Conservation (phyloP, 2,329 filamentous ascomycete genomes). For the Chalara sp. region DNA sequence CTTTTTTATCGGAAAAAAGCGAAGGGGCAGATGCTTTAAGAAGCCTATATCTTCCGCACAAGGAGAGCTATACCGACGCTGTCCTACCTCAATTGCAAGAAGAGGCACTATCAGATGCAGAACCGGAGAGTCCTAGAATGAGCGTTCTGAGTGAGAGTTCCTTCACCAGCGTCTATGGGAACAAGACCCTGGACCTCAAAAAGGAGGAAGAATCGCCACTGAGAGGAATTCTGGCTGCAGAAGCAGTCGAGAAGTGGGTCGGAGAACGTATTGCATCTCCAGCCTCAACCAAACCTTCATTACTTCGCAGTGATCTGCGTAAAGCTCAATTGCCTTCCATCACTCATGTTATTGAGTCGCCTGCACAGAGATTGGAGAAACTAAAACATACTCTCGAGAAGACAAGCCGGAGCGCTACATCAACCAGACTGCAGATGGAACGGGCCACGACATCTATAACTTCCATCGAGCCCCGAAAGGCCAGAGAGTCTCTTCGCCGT, state of each 20-base stretch:
- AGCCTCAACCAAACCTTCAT: conserved; percentile 4
- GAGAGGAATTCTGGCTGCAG: conserved; percentile 11
- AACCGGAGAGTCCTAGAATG: conserved; percentile 50
- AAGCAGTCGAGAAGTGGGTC: conserved; percentile 25
- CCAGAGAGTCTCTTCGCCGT: conserved; percentile 9
- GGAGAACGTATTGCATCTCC: conserved; percentile 18
- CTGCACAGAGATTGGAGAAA: conserved; percentile 44
- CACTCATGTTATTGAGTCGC: conserved; percentile 41
- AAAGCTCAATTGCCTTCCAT: conserved; percentile 37
- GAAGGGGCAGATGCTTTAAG: conserved; percentile 55
- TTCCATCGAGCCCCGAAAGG: conserved; percentile 8
- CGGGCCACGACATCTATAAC: background rate
- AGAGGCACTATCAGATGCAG: conserved; percentile 21
- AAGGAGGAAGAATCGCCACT: background rate
- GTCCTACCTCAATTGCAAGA: conserved; percentile 44
- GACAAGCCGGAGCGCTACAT: conserved; percentile 13
- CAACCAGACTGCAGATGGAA: background rate
- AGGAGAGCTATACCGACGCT: conserved; percentile 35
- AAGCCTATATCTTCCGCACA: conserved; percentile 43
- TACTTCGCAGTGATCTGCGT: conserved; percentile 5
- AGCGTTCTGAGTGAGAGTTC: conserved; percentile 63
- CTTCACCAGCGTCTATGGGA: conserved; percentile 58
- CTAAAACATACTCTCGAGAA: conserved; percentile 26
- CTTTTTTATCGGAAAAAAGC: conserved; percentile 54
- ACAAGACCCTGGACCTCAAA: conserved; percentile 23